Conservation (phyloP, 1,284 basidiomycete species). For the Meripilus lineatus region DNA sequence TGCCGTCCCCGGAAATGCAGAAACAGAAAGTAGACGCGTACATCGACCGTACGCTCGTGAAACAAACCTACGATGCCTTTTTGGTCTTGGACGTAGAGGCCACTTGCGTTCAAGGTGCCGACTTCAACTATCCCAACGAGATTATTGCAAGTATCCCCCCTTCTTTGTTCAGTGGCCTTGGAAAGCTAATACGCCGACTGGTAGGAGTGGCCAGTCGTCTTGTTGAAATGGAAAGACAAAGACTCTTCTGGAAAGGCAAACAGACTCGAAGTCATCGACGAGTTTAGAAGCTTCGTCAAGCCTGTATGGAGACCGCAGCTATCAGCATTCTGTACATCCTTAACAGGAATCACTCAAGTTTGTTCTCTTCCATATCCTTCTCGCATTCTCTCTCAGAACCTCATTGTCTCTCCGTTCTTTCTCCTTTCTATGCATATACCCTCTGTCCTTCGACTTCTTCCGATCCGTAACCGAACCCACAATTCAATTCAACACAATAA, state of each 20-base stretch:
- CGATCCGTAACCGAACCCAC: too few species aligned
- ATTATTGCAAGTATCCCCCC: constrained; percentile 69
- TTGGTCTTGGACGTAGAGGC: constrained; percentile 88
- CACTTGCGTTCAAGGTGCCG: constrained; percentile 64
- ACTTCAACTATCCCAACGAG: constrained; percentile 61
- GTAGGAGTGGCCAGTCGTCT: constrained; percentile 85
- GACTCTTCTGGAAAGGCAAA: constrained; percentile 46
- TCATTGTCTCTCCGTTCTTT: neutral
- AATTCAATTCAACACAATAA: too few species aligned
- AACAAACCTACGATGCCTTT: constrained; percentile 66
- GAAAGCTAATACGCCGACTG: neutral
- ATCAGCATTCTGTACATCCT: constrained; percentile 76
- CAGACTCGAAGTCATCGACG: constrained; percentile 63
- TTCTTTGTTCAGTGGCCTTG: neutral
- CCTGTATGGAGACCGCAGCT: constrained; percentile 85
- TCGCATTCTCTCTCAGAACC: constrained; percentile 17
- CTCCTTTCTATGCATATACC: too few species aligned
- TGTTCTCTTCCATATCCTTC: constrained; percentile 10
- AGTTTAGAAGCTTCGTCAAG: constrained; percentile 85
- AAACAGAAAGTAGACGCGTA: constrained; percentile 2
- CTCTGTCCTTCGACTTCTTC: too few species aligned
- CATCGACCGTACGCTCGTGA: constrained; percentile 21
- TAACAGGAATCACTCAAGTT: constrained; percentile 94
- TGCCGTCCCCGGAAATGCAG: neutral
- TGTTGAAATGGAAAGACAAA: constrained; percentile 79